Base-by-base conservation (phyloP, 495 filamentous ascomycete genomes). In the Tetracladium setigerum region DNA sequence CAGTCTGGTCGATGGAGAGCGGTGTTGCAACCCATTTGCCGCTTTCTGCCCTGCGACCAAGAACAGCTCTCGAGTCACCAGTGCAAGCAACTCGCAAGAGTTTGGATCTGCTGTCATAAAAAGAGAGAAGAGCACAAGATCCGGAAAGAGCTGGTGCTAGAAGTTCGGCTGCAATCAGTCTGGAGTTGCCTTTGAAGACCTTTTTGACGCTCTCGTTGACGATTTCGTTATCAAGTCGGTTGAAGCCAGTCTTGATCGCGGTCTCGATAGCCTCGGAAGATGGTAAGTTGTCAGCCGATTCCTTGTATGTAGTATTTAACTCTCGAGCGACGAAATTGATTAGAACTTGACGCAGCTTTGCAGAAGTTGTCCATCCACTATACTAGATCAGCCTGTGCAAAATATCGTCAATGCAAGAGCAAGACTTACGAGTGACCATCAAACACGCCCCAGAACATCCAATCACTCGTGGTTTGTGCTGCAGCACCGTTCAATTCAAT, bases 361-460 rank as follows among this genome's bases (percentile, higher is more conserved):
- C 94, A 38, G 91, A 96, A 14, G 92, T 99, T 5, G 92, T 95
- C 92, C 92, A 98, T 56, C 92, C 92, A 22, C 87, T 90, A 53
- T n/a, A 44, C 15, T 24, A 14, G 10, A 37, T 50, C 44, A 49
- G 38, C 46, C 39, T n/a, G 40, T 34, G 7, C 16, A 38, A 41
- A 9, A 12, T 17, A 40, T 35, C 33, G 17, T 4, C 10, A 16
- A 14, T 40, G 7, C n/a, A 19, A 15, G 15, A 24, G 8, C 5
- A 8, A 27, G 46, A 75, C 77, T 62, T 66, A 90, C 88, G 86
- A 85, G 65, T 98, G 92, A 1, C 92, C 92, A 62, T 99, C 92
- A 66, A 95, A 99, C 11, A 99, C 89, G 33, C 88, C 91, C 94
- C 94, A 99, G 62, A 99, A 99, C 88, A 96, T 97, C 92, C 92